phyloP scores from a whole-genome alignment of 495 filamentous ascomycete genomes.

The Tuber indicum region DNA sequence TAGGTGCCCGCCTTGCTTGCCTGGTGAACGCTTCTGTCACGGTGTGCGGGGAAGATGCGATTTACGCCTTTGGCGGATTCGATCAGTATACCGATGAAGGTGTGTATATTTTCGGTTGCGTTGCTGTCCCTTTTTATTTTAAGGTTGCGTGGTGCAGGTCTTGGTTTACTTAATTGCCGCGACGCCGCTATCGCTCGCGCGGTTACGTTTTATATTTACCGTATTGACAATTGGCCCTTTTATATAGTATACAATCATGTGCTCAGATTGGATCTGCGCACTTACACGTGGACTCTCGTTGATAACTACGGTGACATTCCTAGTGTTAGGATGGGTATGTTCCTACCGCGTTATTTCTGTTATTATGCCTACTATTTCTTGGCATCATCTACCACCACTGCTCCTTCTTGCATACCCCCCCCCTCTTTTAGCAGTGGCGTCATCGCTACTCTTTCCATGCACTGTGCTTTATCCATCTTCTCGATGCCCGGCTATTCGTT shows the following conservation, averaged over 20 bases:
- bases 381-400: constrained; percentile 6
- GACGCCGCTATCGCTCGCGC: constrained; percentile 4
- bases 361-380: constrained; percentile 15
- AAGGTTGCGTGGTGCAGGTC: constrained; percentile 3
- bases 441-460: background rate
- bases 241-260: constrained; percentile 96
- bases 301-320: constrained; percentile 99
- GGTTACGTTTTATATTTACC: constrained; percentile 22
- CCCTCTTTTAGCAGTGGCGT: background rate
- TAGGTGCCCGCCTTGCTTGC: constrained; percentile 85
- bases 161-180: background rate
- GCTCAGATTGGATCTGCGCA: constrained; percentile 73
- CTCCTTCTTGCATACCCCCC: background rate
- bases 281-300: constrained; percentile 85
- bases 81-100: constrained; percentile 97
- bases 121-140: constrained; percentile 3
- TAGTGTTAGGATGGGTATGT: constrained; percentile 90
- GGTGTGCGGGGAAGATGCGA: constrained; percentile 89
- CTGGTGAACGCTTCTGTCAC: constrained; percentile 97
- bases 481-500: background rate
- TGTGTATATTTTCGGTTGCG: constrained; percentile 32
- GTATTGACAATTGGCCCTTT: background rate
- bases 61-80: constrained; percentile 98
- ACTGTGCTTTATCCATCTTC: background rate
- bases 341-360: constrained; percentile 15